Evolutionary conservation across 1,139 yeast species (phyloP).

Genomic region (Kazachstania sp.): DNA sequence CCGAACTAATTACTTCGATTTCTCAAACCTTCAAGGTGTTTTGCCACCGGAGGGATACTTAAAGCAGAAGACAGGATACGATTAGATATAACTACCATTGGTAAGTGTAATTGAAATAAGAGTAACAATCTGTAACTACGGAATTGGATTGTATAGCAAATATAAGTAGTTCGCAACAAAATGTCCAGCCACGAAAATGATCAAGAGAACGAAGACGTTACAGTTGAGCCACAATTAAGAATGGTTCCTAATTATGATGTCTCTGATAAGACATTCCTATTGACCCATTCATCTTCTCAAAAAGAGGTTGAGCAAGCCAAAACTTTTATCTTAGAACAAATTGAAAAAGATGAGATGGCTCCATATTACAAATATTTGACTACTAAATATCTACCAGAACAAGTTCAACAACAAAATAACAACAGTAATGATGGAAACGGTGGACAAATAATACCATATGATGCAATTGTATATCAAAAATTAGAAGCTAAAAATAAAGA

Average conservation of each 20-base stretch:
- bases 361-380: conserved; percentile 75
- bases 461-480: conserved; percentile 45
- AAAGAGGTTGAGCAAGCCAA: conserved; percentile 38
- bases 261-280: conserved; percentile 66
- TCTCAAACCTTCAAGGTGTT: no score
- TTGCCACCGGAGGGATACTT: no score
- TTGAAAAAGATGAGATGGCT: conserved; percentile 59
- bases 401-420: conserved; percentile 14
- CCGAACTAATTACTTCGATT: no score
- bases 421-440: not conserved
- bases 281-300: conserved; percentile 37
- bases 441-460: conserved; percentile 36
- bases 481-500: conserved; percentile 47
- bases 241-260: conserved; percentile 73
- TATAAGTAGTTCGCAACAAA: not conserved
- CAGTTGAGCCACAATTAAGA: conserved; percentile 35
- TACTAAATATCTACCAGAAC: not conserved
- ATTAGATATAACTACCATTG: no score
- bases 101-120: no score
- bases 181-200: conserved; percentile 1
- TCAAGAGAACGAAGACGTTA: conserved; percentile 17
- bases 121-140: no score
- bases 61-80: no score
- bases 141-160: no score
- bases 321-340: conserved; percentile 42